Conservation (phyloP, 1,284 basidiomycete species). For the Apiotrichum domesticum region DNA sequence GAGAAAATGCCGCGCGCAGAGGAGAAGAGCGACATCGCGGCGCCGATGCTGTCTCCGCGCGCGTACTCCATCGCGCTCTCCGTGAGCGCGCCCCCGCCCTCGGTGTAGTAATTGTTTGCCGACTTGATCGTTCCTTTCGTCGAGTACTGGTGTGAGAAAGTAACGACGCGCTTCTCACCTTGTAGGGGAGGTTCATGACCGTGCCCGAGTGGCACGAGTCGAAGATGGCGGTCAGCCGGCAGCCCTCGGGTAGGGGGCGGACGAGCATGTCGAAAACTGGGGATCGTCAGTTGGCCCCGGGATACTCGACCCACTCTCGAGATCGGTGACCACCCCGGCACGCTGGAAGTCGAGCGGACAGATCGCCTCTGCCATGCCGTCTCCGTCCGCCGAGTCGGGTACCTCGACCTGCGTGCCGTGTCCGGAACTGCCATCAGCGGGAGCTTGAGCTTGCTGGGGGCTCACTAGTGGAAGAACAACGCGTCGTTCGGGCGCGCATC, state of each 20-base stretch:
- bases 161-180: conserved; percentile 19
- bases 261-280: conserved; percentile 53
- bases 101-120: conserved; percentile 72
- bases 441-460: no score
- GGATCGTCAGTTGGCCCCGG: no score
- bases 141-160: conserved; percentile 54
- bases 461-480: conserved; percentile 71
- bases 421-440: conserved; percentile 48
- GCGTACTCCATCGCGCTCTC: conserved; percentile 42
- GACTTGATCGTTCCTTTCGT: conserved; percentile 92
- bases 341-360: conserved; percentile 74
- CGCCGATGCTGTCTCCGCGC: conserved; percentile 63
- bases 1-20: conserved; percentile 14
- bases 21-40: conserved; percentile 53
- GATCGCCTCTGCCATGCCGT: conserved; percentile 55
- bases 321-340: conserved; percentile 70
- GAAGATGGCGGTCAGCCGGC: conserved; percentile 81
- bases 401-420: conserved; percentile 77
- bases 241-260: conserved; percentile 68
- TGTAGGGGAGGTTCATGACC: conserved; percentile 50
- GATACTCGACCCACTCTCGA: conserved; percentile 30
- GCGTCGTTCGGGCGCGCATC: conserved; percentile 78
- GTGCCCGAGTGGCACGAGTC: conserved; percentile 53
- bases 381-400: conserved; percentile 52
- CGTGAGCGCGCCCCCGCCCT: conserved; percentile 61